Conservation (phyloP, 495 filamentous ascomycete species). For the Aspergillus coremiiformis region DNA sequence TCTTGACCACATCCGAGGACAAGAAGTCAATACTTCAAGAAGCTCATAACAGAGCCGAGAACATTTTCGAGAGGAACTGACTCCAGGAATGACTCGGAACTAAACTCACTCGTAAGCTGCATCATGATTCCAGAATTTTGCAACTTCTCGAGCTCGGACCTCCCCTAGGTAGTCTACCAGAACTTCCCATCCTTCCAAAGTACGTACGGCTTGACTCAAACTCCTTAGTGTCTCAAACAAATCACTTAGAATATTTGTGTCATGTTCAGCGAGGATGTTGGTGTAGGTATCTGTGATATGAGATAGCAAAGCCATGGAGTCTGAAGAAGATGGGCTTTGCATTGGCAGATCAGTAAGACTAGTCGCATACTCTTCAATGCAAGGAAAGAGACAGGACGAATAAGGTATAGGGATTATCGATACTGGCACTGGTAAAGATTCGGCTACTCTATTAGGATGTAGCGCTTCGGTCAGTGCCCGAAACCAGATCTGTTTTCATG, state of each 20-base stretch:
- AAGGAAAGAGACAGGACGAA: conserved; percentile 18
- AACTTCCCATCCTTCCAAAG: conserved; percentile 23
- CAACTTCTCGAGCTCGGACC: conserved; percentile 18
- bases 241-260: conserved; percentile 43
- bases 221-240: conserved; percentile 39
- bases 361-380: conserved; percentile 23
- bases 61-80: no score
- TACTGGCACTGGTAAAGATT: conserved; percentile 10
- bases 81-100: no score
- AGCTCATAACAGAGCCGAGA: neutral
- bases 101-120: conserved; percentile 14
- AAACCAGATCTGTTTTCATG: neutral
- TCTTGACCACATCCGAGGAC: neutral
- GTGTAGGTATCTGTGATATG: conserved; percentile 29
- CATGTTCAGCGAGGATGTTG: conserved; percentile 30
- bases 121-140: conserved; percentile 45
- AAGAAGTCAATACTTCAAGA: neutral
- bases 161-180: conserved; percentile 34
- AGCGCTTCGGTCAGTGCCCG: neutral
- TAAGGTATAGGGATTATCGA: conserved; percentile 31
- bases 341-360: conserved; percentile 7
- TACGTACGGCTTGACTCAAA: conserved; percentile 34
- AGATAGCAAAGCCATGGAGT: conserved; percentile 33
- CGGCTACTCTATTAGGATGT: conserved; percentile 11
- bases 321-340: conserved; percentile 14